Evolutionary conservation across 2,329 filamentous ascomycete species (phyloP).

Genomic region (Trichoderma hamatum): DNA sequence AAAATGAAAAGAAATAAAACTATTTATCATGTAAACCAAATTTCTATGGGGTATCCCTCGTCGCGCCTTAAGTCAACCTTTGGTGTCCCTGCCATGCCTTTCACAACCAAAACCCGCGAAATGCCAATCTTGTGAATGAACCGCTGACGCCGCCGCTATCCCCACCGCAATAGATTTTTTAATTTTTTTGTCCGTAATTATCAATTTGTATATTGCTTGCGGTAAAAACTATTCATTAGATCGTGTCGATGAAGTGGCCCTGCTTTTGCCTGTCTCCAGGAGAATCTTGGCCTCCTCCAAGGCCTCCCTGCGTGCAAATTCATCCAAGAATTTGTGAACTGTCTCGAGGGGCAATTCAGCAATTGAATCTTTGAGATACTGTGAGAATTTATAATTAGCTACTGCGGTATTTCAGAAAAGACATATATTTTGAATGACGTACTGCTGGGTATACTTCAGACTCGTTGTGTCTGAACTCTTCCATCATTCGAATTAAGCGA

Average conservation of each 20-base stretch:
- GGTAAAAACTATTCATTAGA: constrained; percentile 11
- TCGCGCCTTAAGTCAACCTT: constrained; percentile 22
- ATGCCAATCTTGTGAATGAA: constrained; percentile 21
- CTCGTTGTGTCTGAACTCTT: constrained; percentile 16
- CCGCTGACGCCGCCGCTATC: constrained; percentile 22
- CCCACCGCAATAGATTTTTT: neutral
- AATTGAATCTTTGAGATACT: constrained; percentile 16
- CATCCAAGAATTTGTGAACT: constrained; percentile 19
- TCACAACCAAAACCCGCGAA: constrained; percentile 22
- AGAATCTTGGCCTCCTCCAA: constrained; percentile 19
- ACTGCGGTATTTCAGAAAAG: neutral
- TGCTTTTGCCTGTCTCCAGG: constrained; percentile 19
- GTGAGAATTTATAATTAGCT: neutral
- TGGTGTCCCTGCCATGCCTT: constrained; percentile 19
- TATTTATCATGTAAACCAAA: constrained; percentile 10
- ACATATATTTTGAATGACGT: neutral
- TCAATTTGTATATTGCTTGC: neutral
- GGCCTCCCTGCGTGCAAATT: constrained; percentile 16
- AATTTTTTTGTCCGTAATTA: neutral
- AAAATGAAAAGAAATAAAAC: neutral
- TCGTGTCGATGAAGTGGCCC: constrained; percentile 15
- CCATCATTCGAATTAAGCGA: constrained; percentile 18
- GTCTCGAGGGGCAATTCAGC: constrained; percentile 21
- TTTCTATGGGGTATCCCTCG: constrained; percentile 20
- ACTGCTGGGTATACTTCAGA: constrained; percentile 2